Percentiles rank a stretch among this genome's conserved stretches.
Evolutionary conservation across 129 eudicot genomes (phyloP).

Genomic region (Ambrosia trifida): DNA sequence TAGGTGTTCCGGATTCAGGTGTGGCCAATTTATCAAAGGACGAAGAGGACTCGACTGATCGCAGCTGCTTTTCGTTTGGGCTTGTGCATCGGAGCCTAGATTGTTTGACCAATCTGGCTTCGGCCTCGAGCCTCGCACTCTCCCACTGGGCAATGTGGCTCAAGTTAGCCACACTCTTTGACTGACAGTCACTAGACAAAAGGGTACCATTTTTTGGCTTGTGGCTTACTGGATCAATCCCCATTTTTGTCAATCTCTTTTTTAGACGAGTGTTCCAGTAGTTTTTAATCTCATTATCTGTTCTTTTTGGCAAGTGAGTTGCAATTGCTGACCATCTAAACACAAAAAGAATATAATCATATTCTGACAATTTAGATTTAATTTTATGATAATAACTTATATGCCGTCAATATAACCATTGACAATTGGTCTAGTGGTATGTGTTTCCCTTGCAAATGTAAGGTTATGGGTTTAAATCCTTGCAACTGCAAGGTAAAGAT

Average conservation of each 20-base stretch:
- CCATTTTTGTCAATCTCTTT: constrained; percentile 64
- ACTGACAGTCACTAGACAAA: constrained; percentile 39
- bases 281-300: constrained; percentile 70
- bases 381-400: too few species aligned
- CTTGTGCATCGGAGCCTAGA: constrained; percentile 18
- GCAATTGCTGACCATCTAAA: constrained; percentile 79
- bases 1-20: constrained; percentile 15
- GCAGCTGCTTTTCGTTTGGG: constrained; percentile 7
- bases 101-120: constrained; percentile 45
- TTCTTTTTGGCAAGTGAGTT: constrained; percentile 61
- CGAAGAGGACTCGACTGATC: constrained; percentile 7
- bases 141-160: constrained; percentile 99
- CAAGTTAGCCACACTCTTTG: constrained; percentile 60
- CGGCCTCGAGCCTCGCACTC: constrained; percentile 90
- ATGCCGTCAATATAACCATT: too few species aligned
- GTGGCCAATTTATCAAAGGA: constrained; percentile 25
- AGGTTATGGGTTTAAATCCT: too few species aligned
- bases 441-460: too few species aligned
- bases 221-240: constrained; percentile 73
- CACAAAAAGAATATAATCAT: constrained; percentile 2
- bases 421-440: too few species aligned
- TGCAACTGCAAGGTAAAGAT: too few species aligned
- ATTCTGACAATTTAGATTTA: not conserved
- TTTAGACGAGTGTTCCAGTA: constrained; percentile 69
- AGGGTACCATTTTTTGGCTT: constrained; percentile 55